Evolutionary conservation across 441 rosid genomes (phyloP).

Genomic region (Raphanus hybrid): DNA sequence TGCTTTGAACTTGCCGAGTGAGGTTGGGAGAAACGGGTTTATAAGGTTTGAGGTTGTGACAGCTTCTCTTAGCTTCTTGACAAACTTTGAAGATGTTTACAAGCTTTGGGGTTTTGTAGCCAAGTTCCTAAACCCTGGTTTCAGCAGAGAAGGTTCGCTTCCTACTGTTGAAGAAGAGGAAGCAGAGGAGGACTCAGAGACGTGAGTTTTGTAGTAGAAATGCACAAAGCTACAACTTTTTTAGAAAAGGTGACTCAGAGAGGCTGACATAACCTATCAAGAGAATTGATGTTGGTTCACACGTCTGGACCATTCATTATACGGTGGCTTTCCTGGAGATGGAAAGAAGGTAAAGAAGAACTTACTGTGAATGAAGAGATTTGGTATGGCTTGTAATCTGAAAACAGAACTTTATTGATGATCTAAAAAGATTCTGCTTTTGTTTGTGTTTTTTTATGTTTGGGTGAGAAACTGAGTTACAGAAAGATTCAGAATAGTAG

Average conservation of each 20-base stretch:
- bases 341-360: slow-evolving; percentile 4
- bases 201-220: slow-evolving; percentile 31
- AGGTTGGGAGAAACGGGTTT: slow-evolving; percentile 67
- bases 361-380: slow-evolving; percentile 4
- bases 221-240: slow-evolving; percentile 8
- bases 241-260: slow-evolving; percentile 26
- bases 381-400: slow-evolving; percentile 34
- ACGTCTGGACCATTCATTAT: slow-evolving; percentile 6
- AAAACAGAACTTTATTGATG: slow-evolving; percentile 21
- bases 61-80: slow-evolving; percentile 92
- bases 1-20: slow-evolving; percentile 58
- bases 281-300: slow-evolving; percentile 11
- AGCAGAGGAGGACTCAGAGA: slow-evolving; percentile 50
- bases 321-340: slow-evolving; percentile 4
- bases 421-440: slow-evolving; percentile 10
- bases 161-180: slow-evolving; percentile 70
- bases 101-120: slow-evolving; percentile 88
- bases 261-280: slow-evolving; percentile 32
- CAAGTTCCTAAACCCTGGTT: slow-evolving; percentile 82
- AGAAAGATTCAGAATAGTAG: slow-evolving; percentile 18
- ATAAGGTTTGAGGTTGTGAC: slow-evolving; percentile 88
- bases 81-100: slow-evolving; percentile 95
- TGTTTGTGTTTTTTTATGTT: slow-evolving; percentile 1
- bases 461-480: slow-evolving; percentile 7
- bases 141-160: slow-evolving; percentile 68